A percentile compares a stretch with the other conserved stretches of the same genome.
These are phyloP conservation scores for Dryadomyces quercus-mongolicae DNA, from an alignment of 2,329 filamentous ascomycete species.

Conservation along the genomic window DNA sequence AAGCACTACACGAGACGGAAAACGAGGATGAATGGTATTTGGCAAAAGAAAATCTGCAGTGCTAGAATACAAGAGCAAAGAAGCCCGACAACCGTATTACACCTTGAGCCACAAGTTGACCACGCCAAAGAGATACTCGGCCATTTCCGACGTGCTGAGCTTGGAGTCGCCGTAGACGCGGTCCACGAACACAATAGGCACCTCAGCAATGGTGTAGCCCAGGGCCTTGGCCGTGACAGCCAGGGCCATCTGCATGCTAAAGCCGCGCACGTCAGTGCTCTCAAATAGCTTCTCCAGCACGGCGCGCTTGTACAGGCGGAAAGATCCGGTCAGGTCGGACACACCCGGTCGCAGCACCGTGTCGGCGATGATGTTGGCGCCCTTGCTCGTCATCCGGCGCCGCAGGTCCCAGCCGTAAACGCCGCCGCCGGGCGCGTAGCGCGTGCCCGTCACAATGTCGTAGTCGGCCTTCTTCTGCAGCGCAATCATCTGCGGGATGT, in stretches of 20 bases:
- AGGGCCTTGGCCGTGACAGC: slow-evolving; percentile 95
- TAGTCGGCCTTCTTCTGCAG: slow-evolving; percentile 66
- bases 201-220: slow-evolving; percentile 88
- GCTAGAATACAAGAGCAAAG: not conserved
- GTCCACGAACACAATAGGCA: slow-evolving; percentile 94
- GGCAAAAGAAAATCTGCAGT: too few relatives aligned
- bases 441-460: slow-evolving; percentile 93
- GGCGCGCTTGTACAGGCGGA: slow-evolving; percentile 84
- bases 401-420: slow-evolving; percentile 97
- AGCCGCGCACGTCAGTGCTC: slow-evolving; percentile 90
- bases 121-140: slow-evolving; percentile 86
- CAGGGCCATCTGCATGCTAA: slow-evolving; percentile 99
- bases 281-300: slow-evolving; percentile 83
- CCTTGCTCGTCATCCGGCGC: slow-evolving; percentile 70
- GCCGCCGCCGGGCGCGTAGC: slow-evolving; percentile 80
- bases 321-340: slow-evolving; percentile 89
- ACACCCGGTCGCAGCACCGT: slow-evolving; percentile 87
- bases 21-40: too few relatives aligned
- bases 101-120: slow-evolving; percentile 68
- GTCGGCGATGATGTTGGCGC: slow-evolving; percentile 91
- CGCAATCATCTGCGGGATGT: slow-evolving; percentile 88
- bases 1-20: too few relatives aligned
- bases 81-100: not conserved
- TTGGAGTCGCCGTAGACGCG: slow-evolving; percentile 87
- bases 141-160: slow-evolving; percentile 82